phyloP scores from a whole-genome alignment of 2,329 filamentous ascomycete genomes.

The Lachnellula suecica region DNA sequence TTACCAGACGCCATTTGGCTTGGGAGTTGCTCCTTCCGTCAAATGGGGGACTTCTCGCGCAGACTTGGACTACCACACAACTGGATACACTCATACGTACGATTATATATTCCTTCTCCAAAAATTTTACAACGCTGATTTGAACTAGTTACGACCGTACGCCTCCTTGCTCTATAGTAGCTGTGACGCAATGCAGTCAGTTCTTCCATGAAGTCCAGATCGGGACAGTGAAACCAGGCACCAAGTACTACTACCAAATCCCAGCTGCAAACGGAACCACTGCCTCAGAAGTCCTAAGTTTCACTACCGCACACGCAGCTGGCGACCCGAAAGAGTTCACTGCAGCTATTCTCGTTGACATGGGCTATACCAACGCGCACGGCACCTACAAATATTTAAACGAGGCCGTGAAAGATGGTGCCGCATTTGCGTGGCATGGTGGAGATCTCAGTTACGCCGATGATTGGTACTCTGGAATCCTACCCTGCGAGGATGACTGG shows the following conservation, averaged over 20 bases:
- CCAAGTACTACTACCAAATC: constrained; percentile 52
- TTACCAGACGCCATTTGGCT: constrained; percentile 52
- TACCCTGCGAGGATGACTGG: constrained; percentile 47
- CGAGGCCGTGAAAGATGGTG: constrained; percentile 41
- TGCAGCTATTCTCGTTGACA: constrained; percentile 49
- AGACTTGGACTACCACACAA: constrained; percentile 36
- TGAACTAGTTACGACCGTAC: constrained; percentile 46
- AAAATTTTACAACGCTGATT: neutral
- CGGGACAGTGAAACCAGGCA: constrained; percentile 38
- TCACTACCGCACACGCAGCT: constrained; percentile 44
- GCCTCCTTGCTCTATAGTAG: constrained; percentile 46
- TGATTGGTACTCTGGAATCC: constrained; percentile 50
- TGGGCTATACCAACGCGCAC: constrained; percentile 52
- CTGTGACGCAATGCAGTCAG: constrained; percentile 49
- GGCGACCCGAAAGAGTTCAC: constrained; percentile 43
- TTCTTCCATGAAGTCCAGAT: constrained; percentile 52
- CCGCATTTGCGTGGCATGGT: constrained; percentile 52
- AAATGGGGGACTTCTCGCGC: constrained; percentile 40
- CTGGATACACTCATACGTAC: constrained; percentile 41
- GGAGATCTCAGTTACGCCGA: constrained; percentile 51
- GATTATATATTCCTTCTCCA: neutral
- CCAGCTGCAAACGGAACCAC: constrained; percentile 49
- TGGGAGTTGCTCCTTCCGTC: constrained; percentile 43
- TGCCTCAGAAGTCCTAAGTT: constrained; percentile 43
- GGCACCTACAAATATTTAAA: constrained; percentile 46